Conservation (phyloP, 2,329 filamentous ascomycete genomes). For the Penicillium palitans region DNA sequence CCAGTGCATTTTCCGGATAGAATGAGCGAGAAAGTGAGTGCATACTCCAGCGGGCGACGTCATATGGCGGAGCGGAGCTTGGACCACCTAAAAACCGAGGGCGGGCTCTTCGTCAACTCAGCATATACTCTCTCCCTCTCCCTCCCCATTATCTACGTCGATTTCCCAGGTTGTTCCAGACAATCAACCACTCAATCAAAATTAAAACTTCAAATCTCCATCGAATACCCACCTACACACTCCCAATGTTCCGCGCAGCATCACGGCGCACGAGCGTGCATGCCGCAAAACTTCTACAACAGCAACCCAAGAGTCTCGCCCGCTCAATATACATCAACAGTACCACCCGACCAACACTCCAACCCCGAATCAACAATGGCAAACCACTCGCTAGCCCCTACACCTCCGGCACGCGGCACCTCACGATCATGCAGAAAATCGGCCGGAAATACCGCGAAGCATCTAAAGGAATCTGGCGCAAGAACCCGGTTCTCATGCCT, state of each 20-base stretch:
- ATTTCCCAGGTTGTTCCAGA: neutral
- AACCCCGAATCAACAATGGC: constrained; percentile 5
- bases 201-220: neutral
- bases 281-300: constrained; percentile 20
- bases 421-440: constrained; percentile 34
- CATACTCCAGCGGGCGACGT: constrained; percentile 22
- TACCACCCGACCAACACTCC: constrained; percentile 17
- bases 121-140: constrained; percentile 1
- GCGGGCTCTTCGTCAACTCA: constrained; percentile 12
- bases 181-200: neutral
- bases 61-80: constrained; percentile 32
- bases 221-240: neutral
- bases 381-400: constrained; percentile 1
- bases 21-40: neutral
- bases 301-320: constrained; percentile 18
- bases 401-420: constrained; percentile 21
- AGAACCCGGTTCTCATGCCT: constrained; percentile 45
- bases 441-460: constrained; percentile 38
- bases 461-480: constrained; percentile 43
- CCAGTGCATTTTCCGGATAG: neutral
- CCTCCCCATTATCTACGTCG: constrained; percentile 1
- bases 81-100: constrained; percentile 26
- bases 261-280: constrained; percentile 33
- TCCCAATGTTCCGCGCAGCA: constrained; percentile 30
- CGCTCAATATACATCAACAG: constrained; percentile 25